Evolutionary conservation across 2,329 filamentous ascomycete genomes (phyloP), one percentile per base, ranked within the genome.

Genomic region (Fusarium stilboides): DNA sequence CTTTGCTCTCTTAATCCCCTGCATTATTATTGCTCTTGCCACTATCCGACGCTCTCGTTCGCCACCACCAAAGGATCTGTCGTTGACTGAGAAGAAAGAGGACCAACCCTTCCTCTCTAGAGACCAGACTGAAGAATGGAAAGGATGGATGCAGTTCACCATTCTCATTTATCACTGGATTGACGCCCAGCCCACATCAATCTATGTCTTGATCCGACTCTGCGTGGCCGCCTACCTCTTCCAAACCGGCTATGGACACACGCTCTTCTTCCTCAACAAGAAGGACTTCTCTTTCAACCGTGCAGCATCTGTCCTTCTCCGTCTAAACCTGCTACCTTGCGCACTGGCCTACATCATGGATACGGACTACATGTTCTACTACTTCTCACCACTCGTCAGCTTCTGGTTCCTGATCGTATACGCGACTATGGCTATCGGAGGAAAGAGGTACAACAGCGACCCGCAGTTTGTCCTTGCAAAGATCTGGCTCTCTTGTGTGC

Each of bases 331-430:
- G 3, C 78, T 91, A 2, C 84, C 81, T 37, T 82, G 83, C 26
- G 62, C 83, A 0, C 75, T 91, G 33, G 79, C 86, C 1, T 86
- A 86, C 34, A 79, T 87, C 65, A 87, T 89, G 83, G 77, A 81
- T 31, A 88, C 85, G 3, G 79, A 82, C 34, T 89, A 71, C 57
- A 72, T 75, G 57, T 64, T 70, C 31, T 90, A 90, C 73, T 86
- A 87, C 75, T 88, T 90, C 68, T 81, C 87, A 1, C 84, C 86
- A 0, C 78, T 89, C 2, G 80, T 85, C 33, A 88, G 82, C 39
- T 88, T 90, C 72, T 91, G 88, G 86, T 91, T 89, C 71, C 62
- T 88, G 6, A 77, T 88, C 26, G 77, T 87, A 17, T 90, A 83
- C 71, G 66, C 79, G 28, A 87, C 85, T 8, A 78, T 90, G 51